These are phyloP conservation scores for Xylaria digitata DNA, from an alignment of 2,329 filamentous ascomycete genomes.

Conservation along the genomic window DNA sequence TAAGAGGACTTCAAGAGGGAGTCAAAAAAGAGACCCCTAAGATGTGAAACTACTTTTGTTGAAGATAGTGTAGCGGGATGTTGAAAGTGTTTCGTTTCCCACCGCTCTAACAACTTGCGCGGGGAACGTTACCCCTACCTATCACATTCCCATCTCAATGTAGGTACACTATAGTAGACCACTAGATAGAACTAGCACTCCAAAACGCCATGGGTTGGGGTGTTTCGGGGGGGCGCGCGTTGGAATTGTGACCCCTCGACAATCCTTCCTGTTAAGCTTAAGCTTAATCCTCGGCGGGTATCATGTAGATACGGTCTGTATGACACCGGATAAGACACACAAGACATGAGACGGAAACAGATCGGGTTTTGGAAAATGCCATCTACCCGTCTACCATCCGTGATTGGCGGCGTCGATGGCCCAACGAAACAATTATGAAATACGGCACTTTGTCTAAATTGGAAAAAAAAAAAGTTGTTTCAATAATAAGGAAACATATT, in stretches of 20 bases:
- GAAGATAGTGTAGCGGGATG: constrained; percentile 29
- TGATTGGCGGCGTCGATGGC: not conserved
- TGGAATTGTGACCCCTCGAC: constrained; percentile 17
- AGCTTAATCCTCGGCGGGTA: constrained; percentile 28
- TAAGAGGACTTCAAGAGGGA: not conserved
- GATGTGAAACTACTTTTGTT: constrained; percentile 35
- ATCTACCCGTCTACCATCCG: not conserved
- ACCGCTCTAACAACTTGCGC: constrained; percentile 5
- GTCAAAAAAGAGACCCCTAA: not conserved
- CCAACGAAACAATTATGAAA: constrained; percentile 14
- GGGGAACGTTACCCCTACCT: constrained; percentile 7
- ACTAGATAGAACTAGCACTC: not conserved
- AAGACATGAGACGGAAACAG: constrained; percentile 38
- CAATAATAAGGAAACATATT: constrained; percentile 5
- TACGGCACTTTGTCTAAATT: not conserved
- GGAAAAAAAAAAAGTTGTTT: not conserved
- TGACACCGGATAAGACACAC: constrained; percentile 14
- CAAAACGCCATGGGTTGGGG: constrained; percentile 10
- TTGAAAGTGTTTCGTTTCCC: constrained; percentile 35
- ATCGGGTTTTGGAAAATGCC: constrained; percentile 21
- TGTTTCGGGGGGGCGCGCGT: constrained; percentile 11
- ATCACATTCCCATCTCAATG: constrained; percentile 18
- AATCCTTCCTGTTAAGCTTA: constrained; percentile 26
- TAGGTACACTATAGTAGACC: constrained; percentile 2
- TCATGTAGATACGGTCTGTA: constrained; percentile 1